Percentiles rank a stretch among this genome's conserved stretches.
phyloP scores from a whole-genome alignment of 352 stramenopile genomes.

The Halophytophthora polymorphica region DNA sequence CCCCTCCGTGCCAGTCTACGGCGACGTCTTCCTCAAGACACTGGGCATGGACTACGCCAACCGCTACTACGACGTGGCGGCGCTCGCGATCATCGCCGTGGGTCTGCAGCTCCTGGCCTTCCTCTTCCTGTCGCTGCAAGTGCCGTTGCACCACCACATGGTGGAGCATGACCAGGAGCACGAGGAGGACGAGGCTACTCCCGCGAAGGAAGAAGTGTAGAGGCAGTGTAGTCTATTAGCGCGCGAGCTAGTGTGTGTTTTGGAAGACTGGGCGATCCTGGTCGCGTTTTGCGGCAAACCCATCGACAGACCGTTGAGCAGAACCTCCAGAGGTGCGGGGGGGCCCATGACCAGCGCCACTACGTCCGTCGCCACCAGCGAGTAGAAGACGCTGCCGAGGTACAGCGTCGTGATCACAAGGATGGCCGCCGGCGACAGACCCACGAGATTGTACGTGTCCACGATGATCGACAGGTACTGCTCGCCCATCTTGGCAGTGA shows the following conservation, averaged over 20 bases:
- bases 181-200: too few species aligned
- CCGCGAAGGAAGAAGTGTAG: too few species aligned
- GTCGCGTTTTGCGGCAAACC: too few species aligned
- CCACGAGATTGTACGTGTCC: slow-evolving; percentile 52
- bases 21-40: slow-evolving; percentile 82
- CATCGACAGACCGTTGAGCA: too few species aligned
- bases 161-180: slow-evolving; percentile 10
- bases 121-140: slow-evolving; percentile 63
- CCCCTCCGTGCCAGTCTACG: slow-evolving; percentile 69
- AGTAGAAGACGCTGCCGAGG: slow-evolving; percentile 41
- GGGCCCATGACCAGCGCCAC: slow-evolving; percentile 47
- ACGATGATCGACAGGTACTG: slow-evolving; percentile 59
- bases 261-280: too few species aligned
- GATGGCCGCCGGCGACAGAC: slow-evolving; percentile 40
- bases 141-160: slow-evolving; percentile 49
- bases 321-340: too few species aligned
- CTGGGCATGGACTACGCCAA: slow-evolving; percentile 80
- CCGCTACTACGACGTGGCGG: slow-evolving; percentile 63
- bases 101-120: slow-evolving; percentile 60
- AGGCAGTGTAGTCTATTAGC: too few species aligned
- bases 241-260: too few species aligned
- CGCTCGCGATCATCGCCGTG: slow-evolving; percentile 48
- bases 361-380: slow-evolving; percentile 45
- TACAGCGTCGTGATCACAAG: slow-evolving; percentile 55
- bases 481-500: slow-evolving; percentile 59